A percentile compares a stretch with the other conserved stretches of the same genome.
phyloP scores from a whole-genome alignment of 140 eudicot species.

The Oenanthe javanica region DNA sequence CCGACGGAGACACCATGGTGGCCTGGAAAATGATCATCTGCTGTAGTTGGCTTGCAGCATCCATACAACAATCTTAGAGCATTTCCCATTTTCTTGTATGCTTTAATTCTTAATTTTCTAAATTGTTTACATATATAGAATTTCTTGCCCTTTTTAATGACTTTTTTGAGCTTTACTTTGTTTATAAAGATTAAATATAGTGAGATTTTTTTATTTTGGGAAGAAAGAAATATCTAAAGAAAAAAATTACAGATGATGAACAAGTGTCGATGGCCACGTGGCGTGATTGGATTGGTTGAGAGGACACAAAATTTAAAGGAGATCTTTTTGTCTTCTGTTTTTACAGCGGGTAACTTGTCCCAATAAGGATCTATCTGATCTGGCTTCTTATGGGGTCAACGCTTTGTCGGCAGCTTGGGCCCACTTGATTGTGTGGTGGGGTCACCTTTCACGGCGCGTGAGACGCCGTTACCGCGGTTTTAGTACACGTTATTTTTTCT shows the following conservation, averaged over 20 bases:
- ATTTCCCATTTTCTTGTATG: conserved; percentile 46
- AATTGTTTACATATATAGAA: not conserved
- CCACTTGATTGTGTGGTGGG: not conserved
- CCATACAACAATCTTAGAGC: conserved; percentile 60
- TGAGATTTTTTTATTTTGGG: not conserved
- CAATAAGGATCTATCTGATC: not conserved
- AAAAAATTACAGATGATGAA: not conserved
- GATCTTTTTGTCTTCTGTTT: not conserved
- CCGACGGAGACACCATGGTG: conserved; percentile 50
- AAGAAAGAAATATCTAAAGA: not conserved
- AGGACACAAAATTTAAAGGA: not conserved
- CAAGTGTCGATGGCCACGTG: conserved; percentile 14
- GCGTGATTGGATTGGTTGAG: not conserved
- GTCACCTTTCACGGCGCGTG: not conserved
- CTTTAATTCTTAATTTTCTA: not conserved
- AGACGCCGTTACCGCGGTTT: not conserved
- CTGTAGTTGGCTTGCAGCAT: conserved; percentile 39
- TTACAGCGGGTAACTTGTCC: not conserved
- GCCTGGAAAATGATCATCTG: conserved; percentile 35
- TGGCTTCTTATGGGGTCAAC: conserved; percentile 4
- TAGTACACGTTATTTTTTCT: not conserved
- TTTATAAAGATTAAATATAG: not conserved
- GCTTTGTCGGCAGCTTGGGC: conserved; percentile 2
- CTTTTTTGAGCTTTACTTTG: no score
- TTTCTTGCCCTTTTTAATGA: not conserved